phyloP scores from a whole-genome alignment of 108 stramenopile genomes.

The Skeletonema potamos region DNA sequence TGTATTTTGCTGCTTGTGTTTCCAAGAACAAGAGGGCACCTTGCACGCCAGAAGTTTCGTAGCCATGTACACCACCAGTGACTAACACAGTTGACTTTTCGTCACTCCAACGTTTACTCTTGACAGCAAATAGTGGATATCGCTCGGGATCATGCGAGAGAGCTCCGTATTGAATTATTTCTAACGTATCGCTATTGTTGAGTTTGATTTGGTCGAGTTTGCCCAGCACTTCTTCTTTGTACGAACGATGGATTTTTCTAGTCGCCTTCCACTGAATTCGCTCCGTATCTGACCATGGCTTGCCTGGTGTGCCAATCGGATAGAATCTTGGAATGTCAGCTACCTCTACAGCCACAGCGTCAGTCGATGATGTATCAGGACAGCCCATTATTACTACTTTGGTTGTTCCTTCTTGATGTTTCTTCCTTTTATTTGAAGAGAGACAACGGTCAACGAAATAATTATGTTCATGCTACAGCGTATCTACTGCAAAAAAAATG shows the following conservation, averaged over 20 bases:
- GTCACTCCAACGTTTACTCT: conserved; percentile 22
- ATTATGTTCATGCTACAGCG: no score
- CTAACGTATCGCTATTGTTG: neutral
- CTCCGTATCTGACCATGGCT: conserved; percentile 57
- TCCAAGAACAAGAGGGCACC: conserved; percentile 64
- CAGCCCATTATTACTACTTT: neutral
- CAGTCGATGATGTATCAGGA: neutral
- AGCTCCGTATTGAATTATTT: conserved; percentile 54
- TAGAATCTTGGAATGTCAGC: conserved; percentile 20
- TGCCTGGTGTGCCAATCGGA: conserved; percentile 66
- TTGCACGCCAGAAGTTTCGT: conserved; percentile 75
- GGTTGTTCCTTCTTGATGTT: no score
- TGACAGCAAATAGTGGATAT: conserved; percentile 52
- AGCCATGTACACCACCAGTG: conserved; percentile 82
- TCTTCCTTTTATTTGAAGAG: no score
- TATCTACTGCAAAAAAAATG: no score
- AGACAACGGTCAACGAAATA: no score
- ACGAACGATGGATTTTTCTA: conserved; percentile 48
- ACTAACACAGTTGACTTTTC: conserved; percentile 48
- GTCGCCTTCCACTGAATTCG: conserved; percentile 47
- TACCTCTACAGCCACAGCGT: neutral
- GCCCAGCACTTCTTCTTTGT: conserved; percentile 50
- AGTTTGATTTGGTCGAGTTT: conserved; percentile 24
- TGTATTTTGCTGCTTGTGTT: conserved; percentile 35
- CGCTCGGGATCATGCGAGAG: conserved; percentile 19